Evolutionary conservation across 768 basidiomycete species (phyloP).

Genomic region (Amanita inopinata): DNA sequence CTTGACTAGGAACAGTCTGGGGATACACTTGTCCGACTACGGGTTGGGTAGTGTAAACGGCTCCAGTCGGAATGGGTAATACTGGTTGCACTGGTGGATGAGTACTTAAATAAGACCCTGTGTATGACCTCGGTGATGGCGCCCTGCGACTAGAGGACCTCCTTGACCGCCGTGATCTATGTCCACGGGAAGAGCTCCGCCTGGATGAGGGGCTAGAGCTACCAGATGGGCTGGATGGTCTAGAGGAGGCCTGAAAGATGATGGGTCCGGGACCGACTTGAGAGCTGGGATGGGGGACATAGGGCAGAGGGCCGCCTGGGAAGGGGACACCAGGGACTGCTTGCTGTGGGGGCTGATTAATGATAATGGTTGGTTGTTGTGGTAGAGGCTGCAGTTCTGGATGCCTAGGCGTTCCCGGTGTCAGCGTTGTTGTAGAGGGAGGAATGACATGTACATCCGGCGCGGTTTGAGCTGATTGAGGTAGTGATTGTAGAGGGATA

Average conservation of each 20-base stretch:
- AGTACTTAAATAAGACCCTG: slow-evolving; percentile 5
- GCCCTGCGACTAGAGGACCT: slow-evolving; percentile 1
- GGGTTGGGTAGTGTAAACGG: slow-evolving; percentile 11
- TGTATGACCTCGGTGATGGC: neutral
- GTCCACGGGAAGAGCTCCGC: slow-evolving; percentile 1
- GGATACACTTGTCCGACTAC: too few species aligned
- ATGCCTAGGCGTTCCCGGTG: slow-evolving; percentile 18
- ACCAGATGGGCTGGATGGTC: neutral
- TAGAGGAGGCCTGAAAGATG: neutral
- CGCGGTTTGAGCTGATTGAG: slow-evolving; percentile 1
- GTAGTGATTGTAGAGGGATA: neutral
- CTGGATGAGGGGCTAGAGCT: neutral
- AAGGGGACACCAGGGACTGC: slow-evolving; percentile 11
- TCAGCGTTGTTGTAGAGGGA: slow-evolving; percentile 9
- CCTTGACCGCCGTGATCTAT: neutral
- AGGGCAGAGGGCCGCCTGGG: too few species aligned
- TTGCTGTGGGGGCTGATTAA: slow-evolving; percentile 12
- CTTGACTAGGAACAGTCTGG: too few species aligned
- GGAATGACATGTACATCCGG: slow-evolving; percentile 13
- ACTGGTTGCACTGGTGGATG: slow-evolving; percentile 12
- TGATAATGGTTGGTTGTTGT: slow-evolving; percentile 17
- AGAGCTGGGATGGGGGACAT: slow-evolving; percentile 4
- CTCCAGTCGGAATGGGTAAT: neutral
- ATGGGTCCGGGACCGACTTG: neutral
- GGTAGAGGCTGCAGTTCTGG: slow-evolving; percentile 17